Conservation (phyloP, 1,139 yeast species). For the Pichia sp. region DNA sequence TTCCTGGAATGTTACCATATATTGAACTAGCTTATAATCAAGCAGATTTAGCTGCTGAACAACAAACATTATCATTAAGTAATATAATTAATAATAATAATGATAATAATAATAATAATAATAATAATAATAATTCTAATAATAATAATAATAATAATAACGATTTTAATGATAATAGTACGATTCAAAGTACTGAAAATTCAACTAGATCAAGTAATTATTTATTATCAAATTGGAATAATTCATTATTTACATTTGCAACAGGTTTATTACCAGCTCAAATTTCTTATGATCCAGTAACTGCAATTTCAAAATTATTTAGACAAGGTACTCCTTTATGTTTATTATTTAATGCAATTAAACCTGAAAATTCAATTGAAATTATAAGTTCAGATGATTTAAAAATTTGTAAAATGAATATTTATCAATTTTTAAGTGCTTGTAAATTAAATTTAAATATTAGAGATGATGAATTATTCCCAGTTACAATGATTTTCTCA, state of each 20-base stretch:
- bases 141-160: conserved; percentile 3
- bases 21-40: conserved; percentile 50
- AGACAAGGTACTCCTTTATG: conserved; percentile 94
- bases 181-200: not conserved
- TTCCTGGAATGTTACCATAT: conserved; percentile 71
- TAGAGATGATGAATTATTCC: conserved; percentile 78
- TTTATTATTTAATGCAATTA: conserved; percentile 63
- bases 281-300: conserved; percentile 81
- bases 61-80: conserved; percentile 56
- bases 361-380: conserved; percentile 38
- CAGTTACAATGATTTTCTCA: conserved; percentile 83
- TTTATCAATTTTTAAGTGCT: conserved; percentile 84
- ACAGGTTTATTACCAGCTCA: conserved; percentile 74
- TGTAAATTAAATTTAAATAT: conserved; percentile 72
- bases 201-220: not conserved
- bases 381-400: conserved; percentile 70
- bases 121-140: conserved; percentile 5
- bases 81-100: conserved; percentile 6
- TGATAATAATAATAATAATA: not conserved
- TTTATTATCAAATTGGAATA: conserved; percentile 19
- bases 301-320: conserved; percentile 81
- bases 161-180: conserved; percentile 1
- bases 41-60: conserved; percentile 68
- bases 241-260: conserved; percentile 51
- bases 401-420: conserved; percentile 80